These are phyloP conservation scores for Xylona heveae DNA, from an alignment of 495 filamentous ascomycete species.

Conservation along the genomic window DNA sequence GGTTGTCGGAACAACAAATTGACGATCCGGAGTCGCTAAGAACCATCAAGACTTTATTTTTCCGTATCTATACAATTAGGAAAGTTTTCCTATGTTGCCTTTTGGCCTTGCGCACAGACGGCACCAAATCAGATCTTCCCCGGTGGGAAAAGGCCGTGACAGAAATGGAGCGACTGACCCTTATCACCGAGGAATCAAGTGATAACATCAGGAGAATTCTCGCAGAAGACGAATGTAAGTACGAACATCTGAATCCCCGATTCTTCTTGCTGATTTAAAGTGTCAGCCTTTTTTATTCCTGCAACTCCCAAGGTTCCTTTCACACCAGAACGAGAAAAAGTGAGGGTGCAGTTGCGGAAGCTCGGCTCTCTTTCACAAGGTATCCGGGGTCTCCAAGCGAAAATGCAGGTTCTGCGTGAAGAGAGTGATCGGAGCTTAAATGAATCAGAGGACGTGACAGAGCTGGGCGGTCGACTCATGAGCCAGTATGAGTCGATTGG, in stretches of 20 bases:
- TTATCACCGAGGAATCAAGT: conserved; percentile 27
- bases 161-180: conserved; percentile 41
- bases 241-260: conserved; percentile 1
- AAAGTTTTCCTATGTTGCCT: conserved; percentile 73
- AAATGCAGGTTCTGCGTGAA: conserved; percentile 80
- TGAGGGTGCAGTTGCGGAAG: conserved; percentile 67
- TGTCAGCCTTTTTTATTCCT: conserved; percentile 30
- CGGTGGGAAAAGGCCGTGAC: conserved; percentile 65
- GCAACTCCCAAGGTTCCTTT: conserved; percentile 44
- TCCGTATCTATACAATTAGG: conserved; percentile 56
- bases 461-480: conserved; percentile 56
- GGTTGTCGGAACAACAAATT: conserved; percentile 34
- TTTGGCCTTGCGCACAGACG: conserved; percentile 70
- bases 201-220: conserved; percentile 44
- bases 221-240: conserved; percentile 68
- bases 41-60: conserved; percentile 53
- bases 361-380: conserved; percentile 74
- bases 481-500: conserved; percentile 90
- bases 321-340: conserved; percentile 55
- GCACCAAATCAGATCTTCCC: conserved; percentile 54
- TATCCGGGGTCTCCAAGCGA: conserved; percentile 81
- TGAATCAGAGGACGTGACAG: conserved; percentile 46
- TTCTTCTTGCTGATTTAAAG: conserved; percentile 11
- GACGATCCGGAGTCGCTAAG: conserved; percentile 65
- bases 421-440: conserved; percentile 63